Conservation (phyloP, 2,329 filamentous ascomycete species). For the Microthyrium microscopicum region DNA sequence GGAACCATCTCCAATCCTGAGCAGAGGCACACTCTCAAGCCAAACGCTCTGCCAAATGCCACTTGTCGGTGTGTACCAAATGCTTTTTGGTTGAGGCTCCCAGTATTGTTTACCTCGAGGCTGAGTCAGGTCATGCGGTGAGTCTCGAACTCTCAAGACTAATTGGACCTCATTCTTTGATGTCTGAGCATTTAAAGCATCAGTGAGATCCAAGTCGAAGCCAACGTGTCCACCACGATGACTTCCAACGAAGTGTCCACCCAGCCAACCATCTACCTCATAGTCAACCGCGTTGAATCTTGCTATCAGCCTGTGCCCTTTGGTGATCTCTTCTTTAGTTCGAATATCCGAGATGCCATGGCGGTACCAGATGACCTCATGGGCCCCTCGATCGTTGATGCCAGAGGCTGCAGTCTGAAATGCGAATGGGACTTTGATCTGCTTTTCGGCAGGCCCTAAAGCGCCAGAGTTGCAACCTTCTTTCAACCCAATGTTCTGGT, state of each 20-base stretch:
- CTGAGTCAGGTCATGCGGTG: constrained; percentile 46
- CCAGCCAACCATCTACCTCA: constrained; percentile 39
- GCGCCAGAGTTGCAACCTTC: constrained; percentile 36
- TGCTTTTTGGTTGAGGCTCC: constrained; percentile 42
- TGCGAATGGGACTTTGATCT: constrained; percentile 47
- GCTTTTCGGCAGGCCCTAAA: constrained; percentile 27
- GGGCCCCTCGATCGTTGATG: constrained; percentile 42
- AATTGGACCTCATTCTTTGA: constrained; percentile 18
- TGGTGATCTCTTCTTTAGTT: constrained; percentile 22
- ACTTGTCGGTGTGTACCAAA: constrained; percentile 41
- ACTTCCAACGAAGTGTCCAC: constrained; percentile 34
- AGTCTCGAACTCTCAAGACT: constrained; percentile 44
- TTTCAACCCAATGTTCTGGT: constrained; percentile 39
- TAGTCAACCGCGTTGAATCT: constrained; percentile 48
- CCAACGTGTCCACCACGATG: constrained; percentile 45
- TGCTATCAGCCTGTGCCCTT: constrained; percentile 27
- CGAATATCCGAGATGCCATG: constrained; percentile 34
- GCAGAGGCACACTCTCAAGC: constrained; percentile 37
- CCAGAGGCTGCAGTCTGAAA: constrained; percentile 49
- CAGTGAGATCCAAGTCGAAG: constrained; percentile 39
- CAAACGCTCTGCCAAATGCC: constrained; percentile 43
- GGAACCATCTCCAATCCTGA: constrained; percentile 31
- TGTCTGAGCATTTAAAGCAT: constrained; percentile 18
- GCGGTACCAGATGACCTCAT: constrained; percentile 54
- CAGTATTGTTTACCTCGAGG: constrained; percentile 54